Conservation (phyloP, 2,329 filamentous ascomycete species). For the Diplodia mutila region DNA sequence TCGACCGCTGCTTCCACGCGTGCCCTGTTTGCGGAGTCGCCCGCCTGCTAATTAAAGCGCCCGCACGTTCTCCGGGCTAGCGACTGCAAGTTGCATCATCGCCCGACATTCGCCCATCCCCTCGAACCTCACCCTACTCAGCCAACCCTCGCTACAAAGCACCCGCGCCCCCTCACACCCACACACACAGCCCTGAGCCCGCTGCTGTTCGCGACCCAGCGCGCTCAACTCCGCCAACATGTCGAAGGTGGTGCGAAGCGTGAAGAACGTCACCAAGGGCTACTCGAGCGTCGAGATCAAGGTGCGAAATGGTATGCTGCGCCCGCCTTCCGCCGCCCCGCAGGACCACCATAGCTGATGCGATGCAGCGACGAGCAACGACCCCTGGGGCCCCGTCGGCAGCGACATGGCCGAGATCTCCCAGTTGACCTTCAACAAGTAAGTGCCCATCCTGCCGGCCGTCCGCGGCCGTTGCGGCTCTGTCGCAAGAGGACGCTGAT, state of each 20-base stretch:
- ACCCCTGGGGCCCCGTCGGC: constrained; percentile 96
- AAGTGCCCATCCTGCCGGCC: constrained; percentile 45
- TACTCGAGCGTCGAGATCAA: constrained; percentile 97
- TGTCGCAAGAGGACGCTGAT: constrained; percentile 34
- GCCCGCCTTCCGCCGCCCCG: neutral
- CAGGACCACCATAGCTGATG: constrained; percentile 31
- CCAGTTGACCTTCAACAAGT: constrained; percentile 97
- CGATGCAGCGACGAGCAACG: constrained; percentile 86
- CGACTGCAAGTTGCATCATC: constrained; percentile 34
- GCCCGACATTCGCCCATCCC: constrained; percentile 28
- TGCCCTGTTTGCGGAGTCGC: constrained; percentile 22
- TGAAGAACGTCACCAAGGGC: constrained; percentile 99
- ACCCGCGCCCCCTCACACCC: constrained; percentile 1
- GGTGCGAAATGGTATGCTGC: constrained; percentile 58
- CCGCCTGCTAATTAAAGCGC: constrained; percentile 24
- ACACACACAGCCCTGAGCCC: neutral
- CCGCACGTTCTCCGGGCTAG: constrained; percentile 20
- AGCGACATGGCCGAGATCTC: constrained; percentile 99
- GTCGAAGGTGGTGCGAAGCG: constrained; percentile 96
- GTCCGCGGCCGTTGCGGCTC: constrained; percentile 8
- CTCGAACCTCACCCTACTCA: constrained; percentile 25
- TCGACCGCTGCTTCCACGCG: neutral
- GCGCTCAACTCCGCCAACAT: constrained; percentile 55
- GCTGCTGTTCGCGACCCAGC: constrained; percentile 12
- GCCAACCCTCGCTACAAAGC: constrained; percentile 8